Evolutionary conservation across 139 green algal genomes (phyloP).

Genomic region (Raphidocelis subcapitata): DNA sequence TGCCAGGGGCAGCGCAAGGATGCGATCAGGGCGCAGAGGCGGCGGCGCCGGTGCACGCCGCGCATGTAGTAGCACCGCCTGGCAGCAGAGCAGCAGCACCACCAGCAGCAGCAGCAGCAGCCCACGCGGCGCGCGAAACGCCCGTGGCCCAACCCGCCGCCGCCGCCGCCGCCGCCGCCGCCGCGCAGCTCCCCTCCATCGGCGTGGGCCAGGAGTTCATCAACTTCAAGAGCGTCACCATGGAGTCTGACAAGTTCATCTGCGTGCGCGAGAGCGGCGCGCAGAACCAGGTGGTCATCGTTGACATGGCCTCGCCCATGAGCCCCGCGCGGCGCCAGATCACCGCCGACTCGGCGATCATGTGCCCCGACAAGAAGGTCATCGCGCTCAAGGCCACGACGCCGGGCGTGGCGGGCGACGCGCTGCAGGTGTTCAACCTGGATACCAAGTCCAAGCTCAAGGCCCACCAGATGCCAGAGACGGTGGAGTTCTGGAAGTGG

Average conservation of each 20-base stretch:
- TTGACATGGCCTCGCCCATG: constrained; percentile 87
- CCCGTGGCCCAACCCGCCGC: not conserved
- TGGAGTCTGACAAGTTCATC: constrained; percentile 97
- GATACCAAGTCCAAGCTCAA: constrained; percentile 99
- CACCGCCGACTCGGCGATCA: constrained; percentile 95
- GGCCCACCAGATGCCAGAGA: constrained; percentile 90
- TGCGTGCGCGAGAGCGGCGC: constrained; percentile 91
- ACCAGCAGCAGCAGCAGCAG: too few relatives aligned
- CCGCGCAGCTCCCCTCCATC: constrained; percentile 81
- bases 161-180: not conserved
- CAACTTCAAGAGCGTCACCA: constrained; percentile 96
- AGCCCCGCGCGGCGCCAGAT: constrained; percentile 88
- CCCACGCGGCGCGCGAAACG: too few relatives aligned
- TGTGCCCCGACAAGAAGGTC: constrained; percentile 92
- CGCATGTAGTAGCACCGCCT: too few relatives aligned
- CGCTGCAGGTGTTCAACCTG: constrained; percentile 98
- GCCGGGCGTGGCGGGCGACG: constrained; percentile 65
- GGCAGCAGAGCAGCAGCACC: too few relatives aligned
- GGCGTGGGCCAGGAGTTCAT: constrained; percentile 91
- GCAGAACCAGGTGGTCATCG: constrained; percentile 82
- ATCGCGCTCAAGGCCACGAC: constrained; percentile 89
- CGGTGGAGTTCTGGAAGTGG: constrained; percentile 99
- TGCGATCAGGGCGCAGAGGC: too few relatives aligned
- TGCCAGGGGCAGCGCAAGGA: too few relatives aligned
- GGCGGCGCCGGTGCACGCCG: too few relatives aligned